These are phyloP conservation scores for Pulveroboletus sp. DNA, from an alignment of 768 basidiomycete genomes.

Conservation along the genomic window DNA sequence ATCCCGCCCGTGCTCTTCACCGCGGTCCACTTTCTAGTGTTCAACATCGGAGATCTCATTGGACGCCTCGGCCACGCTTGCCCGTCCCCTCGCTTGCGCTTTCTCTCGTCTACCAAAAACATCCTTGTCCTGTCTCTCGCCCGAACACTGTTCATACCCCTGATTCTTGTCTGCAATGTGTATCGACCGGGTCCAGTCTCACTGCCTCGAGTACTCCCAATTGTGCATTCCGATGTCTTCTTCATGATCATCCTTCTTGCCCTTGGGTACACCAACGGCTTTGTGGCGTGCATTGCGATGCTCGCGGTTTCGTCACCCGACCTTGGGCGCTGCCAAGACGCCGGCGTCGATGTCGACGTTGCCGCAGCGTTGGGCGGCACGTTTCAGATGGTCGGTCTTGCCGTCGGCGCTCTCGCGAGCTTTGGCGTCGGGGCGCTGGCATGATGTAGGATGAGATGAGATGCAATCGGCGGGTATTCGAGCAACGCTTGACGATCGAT, in stretches of 20 bases:
- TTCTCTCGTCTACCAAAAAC: constrained; percentile 64
- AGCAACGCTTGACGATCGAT: too few species aligned
- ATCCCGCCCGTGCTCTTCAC: constrained; percentile 79
- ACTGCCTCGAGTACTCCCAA: constrained; percentile 13
- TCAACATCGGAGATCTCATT: constrained; percentile 68
- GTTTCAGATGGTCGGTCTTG: constrained; percentile 71
- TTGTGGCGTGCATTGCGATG: constrained; percentile 73
- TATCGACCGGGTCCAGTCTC: constrained; percentile 41
- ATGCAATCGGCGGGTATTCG: too few species aligned
- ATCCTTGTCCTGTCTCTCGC: constrained; percentile 60
- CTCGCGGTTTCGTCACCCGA: constrained; percentile 62
- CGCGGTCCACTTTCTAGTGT: constrained; percentile 69
- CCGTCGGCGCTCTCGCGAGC: constrained; percentile 70
- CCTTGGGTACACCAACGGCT: constrained; percentile 78
- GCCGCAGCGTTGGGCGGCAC: constrained; percentile 80
- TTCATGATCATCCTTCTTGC: constrained; percentile 68
- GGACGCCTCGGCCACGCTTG: constrained; percentile 56
- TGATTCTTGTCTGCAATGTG: constrained; percentile 84
- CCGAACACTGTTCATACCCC: constrained; percentile 76
- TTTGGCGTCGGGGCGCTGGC: constrained; percentile 64
- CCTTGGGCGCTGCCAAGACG: constrained; percentile 66
- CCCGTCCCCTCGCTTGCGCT: constrained; percentile 50
- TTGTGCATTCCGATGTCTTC: constrained; percentile 71
- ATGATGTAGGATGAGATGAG: too few species aligned
- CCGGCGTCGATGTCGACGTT: constrained; percentile 64